phyloP scores from a whole-genome alignment of 768 basidiomycete genomes.

The Mycena chlorophos region DNA sequence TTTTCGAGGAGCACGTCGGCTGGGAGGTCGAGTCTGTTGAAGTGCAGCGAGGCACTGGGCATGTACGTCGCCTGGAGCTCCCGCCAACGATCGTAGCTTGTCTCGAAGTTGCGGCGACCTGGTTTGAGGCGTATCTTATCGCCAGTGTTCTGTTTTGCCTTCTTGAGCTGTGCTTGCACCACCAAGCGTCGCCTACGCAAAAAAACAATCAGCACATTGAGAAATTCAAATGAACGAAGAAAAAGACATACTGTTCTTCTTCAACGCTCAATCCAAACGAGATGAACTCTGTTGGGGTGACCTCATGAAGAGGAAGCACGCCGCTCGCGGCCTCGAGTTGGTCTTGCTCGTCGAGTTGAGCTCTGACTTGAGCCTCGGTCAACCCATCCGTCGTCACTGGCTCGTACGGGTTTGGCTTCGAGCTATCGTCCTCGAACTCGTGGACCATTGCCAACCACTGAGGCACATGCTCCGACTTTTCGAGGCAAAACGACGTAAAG shows the following conservation, averaged over 20 bases:
- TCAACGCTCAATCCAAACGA: neutral
- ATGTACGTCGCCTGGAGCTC: conserved; percentile 3
- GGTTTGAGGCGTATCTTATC: neutral
- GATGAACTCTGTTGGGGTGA: conserved; percentile 3
- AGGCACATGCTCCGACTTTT: neutral
- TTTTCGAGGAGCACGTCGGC: conserved; percentile 8
- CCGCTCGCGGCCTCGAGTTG: neutral
- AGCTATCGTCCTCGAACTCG: neutral
- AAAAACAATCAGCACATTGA: neutral
- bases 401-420: neutral
- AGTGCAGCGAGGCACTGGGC: neutral
- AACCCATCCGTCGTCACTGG: neutral
- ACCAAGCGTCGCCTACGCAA: neutral
- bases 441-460: neutral
- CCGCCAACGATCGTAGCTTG: neutral
- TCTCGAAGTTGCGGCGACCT: neutral
- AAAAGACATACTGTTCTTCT: conserved; percentile 9
- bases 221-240: neutral
- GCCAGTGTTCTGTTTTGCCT: neutral
- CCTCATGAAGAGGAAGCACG: neutral
- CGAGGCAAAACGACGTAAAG: neutral
- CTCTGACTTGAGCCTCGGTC: neutral
- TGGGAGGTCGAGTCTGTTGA: neutral
- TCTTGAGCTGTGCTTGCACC: neutral
- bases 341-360: conserved; percentile 1